phyloP scores from a whole-genome alignment of 1,284 basidiomycete species.

The Pseudozyma sp. region DNA sequence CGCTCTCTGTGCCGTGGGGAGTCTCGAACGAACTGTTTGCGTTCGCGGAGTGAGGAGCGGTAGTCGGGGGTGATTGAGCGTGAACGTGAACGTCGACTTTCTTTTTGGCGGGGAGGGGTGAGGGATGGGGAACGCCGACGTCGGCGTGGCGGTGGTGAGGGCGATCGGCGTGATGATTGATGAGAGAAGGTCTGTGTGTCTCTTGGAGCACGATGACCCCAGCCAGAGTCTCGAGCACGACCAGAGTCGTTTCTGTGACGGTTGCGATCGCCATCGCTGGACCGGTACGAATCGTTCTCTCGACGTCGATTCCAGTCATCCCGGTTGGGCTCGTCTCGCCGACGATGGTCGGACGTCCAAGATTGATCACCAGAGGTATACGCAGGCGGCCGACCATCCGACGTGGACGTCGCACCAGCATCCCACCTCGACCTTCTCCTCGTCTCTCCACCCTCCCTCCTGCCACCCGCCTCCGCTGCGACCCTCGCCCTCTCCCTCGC shows the following conservation, averaged over 20 bases:
- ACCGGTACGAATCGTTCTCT: not conserved
- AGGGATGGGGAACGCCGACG: constrained; percentile 10
- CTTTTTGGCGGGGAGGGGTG: constrained; percentile 1
- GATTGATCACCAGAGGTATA: constrained; percentile 2
- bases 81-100: constrained; percentile 11
- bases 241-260: constrained; percentile 70
- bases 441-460: constrained; percentile 70
- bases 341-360: too few species aligned
- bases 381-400: constrained; percentile 18
- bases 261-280: not conserved
- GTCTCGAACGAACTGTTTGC: not conserved
- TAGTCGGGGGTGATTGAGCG: constrained; percentile 48
- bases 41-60: constrained; percentile 17
- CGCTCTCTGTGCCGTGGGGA: not conserved
- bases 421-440: constrained; percentile 47
- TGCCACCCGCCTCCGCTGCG: constrained; percentile 32
- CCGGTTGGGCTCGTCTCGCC: constrained; percentile 5
- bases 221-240: constrained; percentile 69
- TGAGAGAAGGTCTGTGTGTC: constrained; percentile 1
- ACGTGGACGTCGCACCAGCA: constrained; percentile 8
- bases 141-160: constrained; percentile 8
- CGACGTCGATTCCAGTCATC: constrained; percentile 4
- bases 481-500: constrained; percentile 61
- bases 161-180: constrained; percentile 9
- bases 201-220: constrained; percentile 29